phyloP scores from a whole-genome alignment of 345 rosid genomes.

The Mallotus nudiflorus region DNA sequence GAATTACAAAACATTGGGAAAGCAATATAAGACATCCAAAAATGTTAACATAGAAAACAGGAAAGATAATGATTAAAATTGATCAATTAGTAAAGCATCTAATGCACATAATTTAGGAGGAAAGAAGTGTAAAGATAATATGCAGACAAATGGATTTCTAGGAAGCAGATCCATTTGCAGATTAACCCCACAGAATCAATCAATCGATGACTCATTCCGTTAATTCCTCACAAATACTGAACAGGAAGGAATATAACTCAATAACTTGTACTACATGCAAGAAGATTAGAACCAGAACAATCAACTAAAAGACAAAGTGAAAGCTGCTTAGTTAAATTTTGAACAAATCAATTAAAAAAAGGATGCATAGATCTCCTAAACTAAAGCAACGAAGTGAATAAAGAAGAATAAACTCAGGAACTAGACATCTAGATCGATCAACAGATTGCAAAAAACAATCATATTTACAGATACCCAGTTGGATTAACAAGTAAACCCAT shows the following conservation, averaged over 20 bases:
- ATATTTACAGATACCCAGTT: constrained; percentile 12
- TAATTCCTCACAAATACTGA: background rate
- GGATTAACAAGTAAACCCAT: background rate
- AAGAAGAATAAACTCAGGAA: background rate
- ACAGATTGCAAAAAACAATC: constrained; percentile 18
- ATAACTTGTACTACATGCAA: background rate
- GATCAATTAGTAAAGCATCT: background rate
- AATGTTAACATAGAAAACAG: too few relatives aligned
- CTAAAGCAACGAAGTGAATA: background rate
- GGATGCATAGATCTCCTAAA: constrained; percentile 8
- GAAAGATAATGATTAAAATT: background rate
- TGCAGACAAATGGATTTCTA: background rate
- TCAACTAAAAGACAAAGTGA: background rate
- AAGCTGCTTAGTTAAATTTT: background rate
- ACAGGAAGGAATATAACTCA: background rate
- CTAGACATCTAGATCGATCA: constrained; percentile 24
- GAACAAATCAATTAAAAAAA: background rate
- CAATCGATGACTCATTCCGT: background rate
- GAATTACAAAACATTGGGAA: background rate
- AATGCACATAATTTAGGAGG: too few relatives aligned
- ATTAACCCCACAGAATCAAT: too few relatives aligned
- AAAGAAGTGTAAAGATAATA: background rate
- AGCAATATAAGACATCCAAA: background rate
- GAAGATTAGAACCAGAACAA: background rate
- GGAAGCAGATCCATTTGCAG: constrained; percentile 8